Conservation (phyloP, 345 rosid species). For the Populus alba region DNA sequence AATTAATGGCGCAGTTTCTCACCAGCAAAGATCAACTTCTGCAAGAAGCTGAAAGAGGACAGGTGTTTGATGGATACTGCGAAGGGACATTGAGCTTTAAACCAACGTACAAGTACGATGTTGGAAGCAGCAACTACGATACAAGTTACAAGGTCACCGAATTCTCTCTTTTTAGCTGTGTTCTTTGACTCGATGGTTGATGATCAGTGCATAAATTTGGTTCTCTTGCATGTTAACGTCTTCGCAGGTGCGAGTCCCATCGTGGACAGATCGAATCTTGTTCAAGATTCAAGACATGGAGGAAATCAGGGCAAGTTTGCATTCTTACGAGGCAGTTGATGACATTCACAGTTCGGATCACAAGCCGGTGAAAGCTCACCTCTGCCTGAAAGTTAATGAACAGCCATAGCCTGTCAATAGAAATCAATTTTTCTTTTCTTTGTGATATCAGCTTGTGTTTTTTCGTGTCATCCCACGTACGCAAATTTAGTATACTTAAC, state of each 20-base stretch:
- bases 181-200: background rate
- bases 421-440: background rate
- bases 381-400: constrained; percentile 32
- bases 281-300: constrained; percentile 40
- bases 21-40: constrained; percentile 64
- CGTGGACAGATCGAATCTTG: constrained; percentile 58
- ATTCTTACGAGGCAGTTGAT: constrained; percentile 50
- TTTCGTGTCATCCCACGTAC: background rate
- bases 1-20: constrained; percentile 35
- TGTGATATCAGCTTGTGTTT: background rate
- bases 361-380: constrained; percentile 54
- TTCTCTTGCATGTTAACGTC: background rate
- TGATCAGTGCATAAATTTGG: background rate
- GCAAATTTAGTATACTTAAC: too few species aligned
- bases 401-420: background rate
- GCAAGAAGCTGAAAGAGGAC: constrained; percentile 67
- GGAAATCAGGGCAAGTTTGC: constrained; percentile 30
- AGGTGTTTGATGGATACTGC: constrained; percentile 53
- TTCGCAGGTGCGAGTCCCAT: constrained; percentile 45
- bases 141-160: constrained; percentile 55
- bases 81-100: constrained; percentile 62
- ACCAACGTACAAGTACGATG: constrained; percentile 61
- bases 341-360: constrained; percentile 48
- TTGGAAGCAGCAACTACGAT: constrained; percentile 60
- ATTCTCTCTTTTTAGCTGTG: background rate